Percentiles rank a stretch among this genome's conserved stretches.
These are phyloP conservation scores for Drechslerella coelobrocha DNA, from an alignment of 2,329 filamentous ascomycete genomes.

Conservation along the genomic window DNA sequence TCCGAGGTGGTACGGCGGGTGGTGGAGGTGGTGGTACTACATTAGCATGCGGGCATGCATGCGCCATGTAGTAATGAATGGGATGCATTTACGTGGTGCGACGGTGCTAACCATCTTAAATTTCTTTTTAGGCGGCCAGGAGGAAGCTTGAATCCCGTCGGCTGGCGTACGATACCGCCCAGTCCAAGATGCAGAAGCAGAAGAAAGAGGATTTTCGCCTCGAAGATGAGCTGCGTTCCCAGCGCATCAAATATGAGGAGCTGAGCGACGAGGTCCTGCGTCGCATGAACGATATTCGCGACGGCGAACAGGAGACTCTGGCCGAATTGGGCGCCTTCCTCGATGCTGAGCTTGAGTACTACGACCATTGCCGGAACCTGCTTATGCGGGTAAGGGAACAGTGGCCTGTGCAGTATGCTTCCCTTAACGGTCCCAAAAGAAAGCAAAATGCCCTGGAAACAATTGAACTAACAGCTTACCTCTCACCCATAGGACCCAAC, in stretches of 20 bases:
- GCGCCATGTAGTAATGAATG: conserved; percentile 50
- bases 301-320: conserved; percentile 83
- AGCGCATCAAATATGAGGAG: conserved; percentile 96
- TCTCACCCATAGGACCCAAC: conserved; percentile 51
- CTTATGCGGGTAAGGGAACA: conserved; percentile 73
- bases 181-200: conserved; percentile 87
- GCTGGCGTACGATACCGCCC: conserved; percentile 87
- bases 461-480: conserved; percentile 40
- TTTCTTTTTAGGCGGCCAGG: conserved; percentile 68
- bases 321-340: conserved; percentile 80
- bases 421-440: conserved; percentile 22
- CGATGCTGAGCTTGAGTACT: conserved; percentile 87
- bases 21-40: background rate
- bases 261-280: conserved; percentile 88
- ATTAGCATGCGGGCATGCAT: conserved; percentile 17
- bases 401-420: conserved; percentile 69
- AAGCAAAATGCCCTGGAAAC: conserved; percentile 29
- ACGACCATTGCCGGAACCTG: conserved; percentile 87
- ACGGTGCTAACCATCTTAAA: conserved; percentile 48
- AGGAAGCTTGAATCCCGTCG: conserved; percentile 93
- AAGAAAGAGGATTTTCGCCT: conserved; percentile 92
- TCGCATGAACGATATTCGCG: conserved; percentile 95
- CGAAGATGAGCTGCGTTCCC: conserved; percentile 87
- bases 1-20: conserved; percentile 2
- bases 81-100: conserved; percentile 6